Percentiles rank a stretch among this genome's conserved stretches.
These are phyloP conservation scores for Diplodia seriata DNA, from an alignment of 2,329 filamentous ascomycete species.

Conservation along the genomic window DNA sequence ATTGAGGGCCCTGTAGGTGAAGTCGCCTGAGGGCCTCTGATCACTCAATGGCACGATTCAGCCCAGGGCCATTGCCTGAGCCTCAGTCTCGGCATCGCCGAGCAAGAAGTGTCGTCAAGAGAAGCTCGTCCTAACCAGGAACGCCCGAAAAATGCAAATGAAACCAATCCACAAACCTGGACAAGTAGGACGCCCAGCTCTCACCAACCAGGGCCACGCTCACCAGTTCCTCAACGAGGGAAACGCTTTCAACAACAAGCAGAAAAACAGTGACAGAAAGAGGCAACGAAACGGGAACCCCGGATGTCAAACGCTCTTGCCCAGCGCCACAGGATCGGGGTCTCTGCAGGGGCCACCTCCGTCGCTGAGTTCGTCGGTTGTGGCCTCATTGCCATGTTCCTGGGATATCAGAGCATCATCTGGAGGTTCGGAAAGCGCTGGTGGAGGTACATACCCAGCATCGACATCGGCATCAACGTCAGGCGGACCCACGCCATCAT, in stretches of 20 bases:
- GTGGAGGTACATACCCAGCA: slow-evolving; percentile 26
- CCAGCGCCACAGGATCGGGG: not conserved
- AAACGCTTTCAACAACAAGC: slow-evolving; percentile 18
- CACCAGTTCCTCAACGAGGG: slow-evolving; percentile 12
- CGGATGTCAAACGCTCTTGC: slow-evolving; percentile 14
- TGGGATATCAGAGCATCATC: slow-evolving; percentile 22
- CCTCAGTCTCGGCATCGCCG: slow-evolving; percentile 6
- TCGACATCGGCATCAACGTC: slow-evolving; percentile 24
- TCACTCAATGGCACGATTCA: slow-evolving; percentile 4
- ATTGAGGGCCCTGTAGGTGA: not conserved
- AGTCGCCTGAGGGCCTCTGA: not conserved
- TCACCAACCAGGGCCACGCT: slow-evolving; percentile 3
- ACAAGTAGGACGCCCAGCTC: not conserved
- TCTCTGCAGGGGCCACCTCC: not conserved
- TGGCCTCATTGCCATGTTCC: slow-evolving; percentile 17
- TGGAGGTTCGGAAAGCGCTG: slow-evolving; percentile 24
- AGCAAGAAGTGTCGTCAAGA: slow-evolving; percentile 6
- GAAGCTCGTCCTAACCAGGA: slow-evolving; percentile 1
- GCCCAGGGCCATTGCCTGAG: not conserved
- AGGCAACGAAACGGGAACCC: slow-evolving; percentile 1
- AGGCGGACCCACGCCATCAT: slow-evolving; percentile 21
- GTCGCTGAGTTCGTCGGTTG: slow-evolving; percentile 16
- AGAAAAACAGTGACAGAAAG: slow-evolving; percentile 19
- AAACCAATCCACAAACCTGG: not conserved
- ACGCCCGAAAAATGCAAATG: slow-evolving; percentile 20